Percentiles rank a stretch among this genome's conserved stretches.
phyloP scores from a whole-genome alignment of 306 rosid genomes.

The Glycyrrhiza uralensis region DNA sequence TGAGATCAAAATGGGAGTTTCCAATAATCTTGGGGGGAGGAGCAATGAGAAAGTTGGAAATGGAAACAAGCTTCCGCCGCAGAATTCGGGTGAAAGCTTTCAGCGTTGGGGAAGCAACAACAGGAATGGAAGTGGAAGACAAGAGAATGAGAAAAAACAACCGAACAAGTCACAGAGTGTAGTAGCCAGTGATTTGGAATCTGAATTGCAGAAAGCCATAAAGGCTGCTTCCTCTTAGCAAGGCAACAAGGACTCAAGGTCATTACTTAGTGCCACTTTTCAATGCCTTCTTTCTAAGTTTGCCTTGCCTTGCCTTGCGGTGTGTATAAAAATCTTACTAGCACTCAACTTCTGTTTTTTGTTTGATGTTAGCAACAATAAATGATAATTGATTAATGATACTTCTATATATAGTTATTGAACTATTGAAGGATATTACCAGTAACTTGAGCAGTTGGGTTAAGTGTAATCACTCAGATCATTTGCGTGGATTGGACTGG shows the following conservation, averaged over 20 bases:
- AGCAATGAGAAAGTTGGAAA: constrained; percentile 18
- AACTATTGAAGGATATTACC: not conserved
- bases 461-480: not conserved
- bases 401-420: not conserved
- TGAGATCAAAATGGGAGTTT: constrained; percentile 48
- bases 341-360: constrained; percentile 1
- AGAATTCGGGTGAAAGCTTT: constrained; percentile 26
- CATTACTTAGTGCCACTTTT: constrained; percentile 10
- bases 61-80: constrained; percentile 20
- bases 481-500: not conserved
- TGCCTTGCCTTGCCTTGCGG: constrained; percentile 12
- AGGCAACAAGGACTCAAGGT: constrained; percentile 45
- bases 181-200: constrained; percentile 55
- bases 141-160: constrained; percentile 47
- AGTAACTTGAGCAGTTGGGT: not conserved
- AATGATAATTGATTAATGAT: not conserved
- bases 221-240: constrained; percentile 62
- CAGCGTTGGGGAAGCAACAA: constrained; percentile 57
- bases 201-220: constrained; percentile 83
- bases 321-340: constrained; percentile 32
- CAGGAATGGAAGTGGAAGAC: constrained; percentile 32
- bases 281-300: constrained; percentile 15
- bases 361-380: not conserved
- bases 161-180: constrained; percentile 34
- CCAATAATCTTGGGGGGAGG: constrained; percentile 11